Base-by-base conservation (phyloP, 495 filamentous ascomycete genomes). In the Podospora comata region DNA sequence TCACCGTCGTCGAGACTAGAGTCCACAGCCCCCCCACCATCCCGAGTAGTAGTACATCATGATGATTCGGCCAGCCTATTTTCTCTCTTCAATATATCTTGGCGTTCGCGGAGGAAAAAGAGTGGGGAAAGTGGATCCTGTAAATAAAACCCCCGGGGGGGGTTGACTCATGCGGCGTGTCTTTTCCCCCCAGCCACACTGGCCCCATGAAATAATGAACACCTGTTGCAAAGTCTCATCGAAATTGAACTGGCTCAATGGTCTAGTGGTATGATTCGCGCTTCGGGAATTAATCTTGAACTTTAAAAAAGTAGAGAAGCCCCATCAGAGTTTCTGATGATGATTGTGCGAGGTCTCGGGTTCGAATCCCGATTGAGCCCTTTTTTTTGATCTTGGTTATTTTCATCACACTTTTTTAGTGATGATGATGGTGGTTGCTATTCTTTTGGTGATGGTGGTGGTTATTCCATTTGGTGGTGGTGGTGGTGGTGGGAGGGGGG, bases 221-320 rank as follows among this genome's bases (percentile, higher is more conserved):
- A 58, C 9, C 15, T 11, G 9, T 48, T 48, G 9, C 13, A 20
- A 58, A 4, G 7, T 26, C 2, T 18, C 55, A 58, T 58, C 55
- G 4, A 9, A 19, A 58, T 2, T 23, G 23, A 58, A 58, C 55
- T 9, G 55, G 55, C 55, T 58, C 55, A 20, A 26, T 58, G 55
- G 55, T 58, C 55, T 58, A 58, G 55, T 58, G 55, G 55, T 58
- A 58, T 58, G 55, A 58, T 58, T 58, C 55, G 55, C 23, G 55
- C 55, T 58, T 58, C 55, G 55, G 55, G 55, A 15, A 20, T 48
- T 48, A 23, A 23, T 18, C 39, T 48, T 48, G 39, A 48, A 48
- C 39, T 32, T 32, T 32, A 4, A 4, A 32, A 32, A 48, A 2
- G 3, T 48, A 1, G 13, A 48, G 39, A 58, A 58, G n/a, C 55